Evolutionary conservation across 805 yeast genomes (phyloP).

Genomic region (Ogataea pilisensis): DNA sequence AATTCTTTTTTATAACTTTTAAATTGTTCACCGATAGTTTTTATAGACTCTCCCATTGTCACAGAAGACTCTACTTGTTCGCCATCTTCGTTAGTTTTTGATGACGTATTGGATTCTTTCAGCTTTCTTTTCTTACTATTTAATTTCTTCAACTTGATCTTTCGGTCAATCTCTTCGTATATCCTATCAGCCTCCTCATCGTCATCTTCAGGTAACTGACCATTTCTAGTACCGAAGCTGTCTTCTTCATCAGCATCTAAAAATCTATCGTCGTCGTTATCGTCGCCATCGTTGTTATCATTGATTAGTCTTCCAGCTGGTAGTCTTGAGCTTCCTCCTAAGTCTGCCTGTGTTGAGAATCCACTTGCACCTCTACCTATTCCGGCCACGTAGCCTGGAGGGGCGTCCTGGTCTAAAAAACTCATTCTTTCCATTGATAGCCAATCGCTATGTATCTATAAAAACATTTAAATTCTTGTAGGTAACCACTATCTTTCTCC

Average conservation of each 20-base stretch:
- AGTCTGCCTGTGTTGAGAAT: slow-evolving; percentile 79
- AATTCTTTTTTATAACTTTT: slow-evolving; percentile 64
- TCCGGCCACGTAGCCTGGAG: slow-evolving; percentile 88
- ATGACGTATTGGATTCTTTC: slow-evolving; percentile 16
- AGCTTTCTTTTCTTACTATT: slow-evolving; percentile 18
- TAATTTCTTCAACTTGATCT: slow-evolving; percentile 32
- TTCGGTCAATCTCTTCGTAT: slow-evolving; percentile 63
- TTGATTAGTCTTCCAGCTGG: slow-evolving; percentile 23
- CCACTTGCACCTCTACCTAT: slow-evolving; percentile 95
- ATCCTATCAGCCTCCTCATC: slow-evolving; percentile 75
- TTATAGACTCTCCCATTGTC: slow-evolving; percentile 23
- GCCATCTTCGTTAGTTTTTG: slow-evolving; percentile 5
- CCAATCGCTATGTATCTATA: neutral
- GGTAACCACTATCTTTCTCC: too few species aligned
- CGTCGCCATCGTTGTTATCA: slow-evolving; percentile 31
- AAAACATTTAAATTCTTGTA: neutral
- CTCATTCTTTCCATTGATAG: slow-evolving; percentile 45
- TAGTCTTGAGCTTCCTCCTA: slow-evolving; percentile 46
- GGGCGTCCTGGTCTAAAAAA: slow-evolving; percentile 82
- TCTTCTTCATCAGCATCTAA: slow-evolving; percentile 26
- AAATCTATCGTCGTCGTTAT: slow-evolving; percentile 23
- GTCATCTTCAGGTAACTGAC: slow-evolving; percentile 55
- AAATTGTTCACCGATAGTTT: slow-evolving; percentile 49
- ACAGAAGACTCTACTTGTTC: slow-evolving; percentile 14
- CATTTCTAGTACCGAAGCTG: neutral